phyloP scores from a whole-genome alignment of 176 grass and related monocot genomes.

The Bothriochloa decipiens region DNA sequence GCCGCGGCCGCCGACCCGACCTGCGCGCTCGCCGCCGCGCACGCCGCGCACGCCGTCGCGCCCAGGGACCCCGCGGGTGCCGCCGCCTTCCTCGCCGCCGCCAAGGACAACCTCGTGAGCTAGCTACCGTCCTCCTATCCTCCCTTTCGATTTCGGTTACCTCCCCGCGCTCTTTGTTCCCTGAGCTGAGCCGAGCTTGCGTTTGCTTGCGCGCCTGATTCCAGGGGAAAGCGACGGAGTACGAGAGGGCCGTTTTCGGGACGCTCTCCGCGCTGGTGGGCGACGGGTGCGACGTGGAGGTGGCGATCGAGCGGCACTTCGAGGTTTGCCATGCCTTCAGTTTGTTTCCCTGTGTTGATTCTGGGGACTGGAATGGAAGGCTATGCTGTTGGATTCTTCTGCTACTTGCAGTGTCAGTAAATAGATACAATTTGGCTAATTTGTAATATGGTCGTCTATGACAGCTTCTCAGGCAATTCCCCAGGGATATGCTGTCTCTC shows the following conservation, averaged over 20 bases:
- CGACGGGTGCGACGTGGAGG: slow-evolving; percentile 43
- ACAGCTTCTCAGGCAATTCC: slow-evolving; percentile 64
- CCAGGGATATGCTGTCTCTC: slow-evolving; percentile 67
- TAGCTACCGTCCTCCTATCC: not conserved
- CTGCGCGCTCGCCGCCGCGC: slow-evolving; percentile 61
- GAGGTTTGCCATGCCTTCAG: slow-evolving; percentile 38
- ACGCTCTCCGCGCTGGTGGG: slow-evolving; percentile 53
- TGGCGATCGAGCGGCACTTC: slow-evolving; percentile 48
- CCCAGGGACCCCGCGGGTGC: slow-evolving; percentile 37
- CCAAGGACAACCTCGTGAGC: slow-evolving; percentile 54
- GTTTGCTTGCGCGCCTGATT: not conserved
- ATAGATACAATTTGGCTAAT: not conserved
- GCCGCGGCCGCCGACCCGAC: slow-evolving; percentile 49
- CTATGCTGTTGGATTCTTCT: not conserved
- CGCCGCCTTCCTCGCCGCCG: slow-evolving; percentile 51
- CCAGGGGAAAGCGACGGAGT: slow-evolving; percentile 49
- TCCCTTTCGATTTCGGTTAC: not conserved
- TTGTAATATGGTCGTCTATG: not conserved
- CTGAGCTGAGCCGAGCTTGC: not conserved
- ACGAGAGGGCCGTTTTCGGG: slow-evolving; percentile 63
- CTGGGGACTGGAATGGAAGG: not conserved
- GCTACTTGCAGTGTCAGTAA: not conserved
- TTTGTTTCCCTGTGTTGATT: too few relatives aligned
- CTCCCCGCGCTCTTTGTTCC: not conserved
- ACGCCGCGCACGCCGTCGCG: slow-evolving; percentile 51